A percentile compares a stretch with the other conserved stretches of the same genome.
phyloP scores from a whole-genome alignment of 148 eudicot genomes.

The Chenopodium quinoa region DNA sequence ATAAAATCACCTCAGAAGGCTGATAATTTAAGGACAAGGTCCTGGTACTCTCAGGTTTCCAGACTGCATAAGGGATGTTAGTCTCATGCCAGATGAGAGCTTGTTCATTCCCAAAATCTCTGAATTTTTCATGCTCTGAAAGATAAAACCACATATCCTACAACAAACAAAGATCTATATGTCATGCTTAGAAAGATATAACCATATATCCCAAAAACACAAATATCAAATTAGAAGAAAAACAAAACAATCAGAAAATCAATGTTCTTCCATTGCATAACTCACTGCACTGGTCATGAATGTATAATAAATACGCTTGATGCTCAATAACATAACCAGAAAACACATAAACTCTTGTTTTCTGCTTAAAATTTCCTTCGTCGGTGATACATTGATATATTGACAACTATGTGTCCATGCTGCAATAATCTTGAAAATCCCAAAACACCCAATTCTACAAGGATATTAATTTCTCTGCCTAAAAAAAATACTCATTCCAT shows the following conservation, averaged over 20 bases:
- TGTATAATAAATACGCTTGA: background rate
- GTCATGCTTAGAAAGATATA: conserved; percentile 61
- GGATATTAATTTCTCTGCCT: background rate
- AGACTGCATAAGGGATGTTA: conserved; percentile 90
- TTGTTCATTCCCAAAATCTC: conserved; percentile 70
- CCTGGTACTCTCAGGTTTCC: conserved; percentile 87
- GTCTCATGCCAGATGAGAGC: conserved; percentile 98
- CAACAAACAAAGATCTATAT: conserved; percentile 12
- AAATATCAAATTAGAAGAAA: conserved; percentile 4
- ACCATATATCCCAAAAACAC: conserved; percentile 83
- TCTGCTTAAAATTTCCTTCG: background rate
- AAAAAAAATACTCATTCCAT: background rate
- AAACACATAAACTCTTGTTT: background rate
- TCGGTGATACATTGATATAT: background rate
- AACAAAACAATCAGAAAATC: conserved; percentile 23
- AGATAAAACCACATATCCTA: conserved; percentile 98
- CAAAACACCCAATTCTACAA: background rate
- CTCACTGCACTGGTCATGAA: conserved; percentile 51
- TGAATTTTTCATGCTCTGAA: conserved; percentile 80
- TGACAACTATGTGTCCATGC: background rate
- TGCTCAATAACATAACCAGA: background rate
- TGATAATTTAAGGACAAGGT: conserved; percentile 64
- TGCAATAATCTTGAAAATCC: background rate
- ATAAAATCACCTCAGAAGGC: conserved; percentile 70
- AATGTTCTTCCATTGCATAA: conserved; percentile 53